Evolutionary conservation across 371 early-diverging fungal species (phyloP), one percentile per base, ranked within the genome.

Genomic region (Scutellospora calospora): DNA sequence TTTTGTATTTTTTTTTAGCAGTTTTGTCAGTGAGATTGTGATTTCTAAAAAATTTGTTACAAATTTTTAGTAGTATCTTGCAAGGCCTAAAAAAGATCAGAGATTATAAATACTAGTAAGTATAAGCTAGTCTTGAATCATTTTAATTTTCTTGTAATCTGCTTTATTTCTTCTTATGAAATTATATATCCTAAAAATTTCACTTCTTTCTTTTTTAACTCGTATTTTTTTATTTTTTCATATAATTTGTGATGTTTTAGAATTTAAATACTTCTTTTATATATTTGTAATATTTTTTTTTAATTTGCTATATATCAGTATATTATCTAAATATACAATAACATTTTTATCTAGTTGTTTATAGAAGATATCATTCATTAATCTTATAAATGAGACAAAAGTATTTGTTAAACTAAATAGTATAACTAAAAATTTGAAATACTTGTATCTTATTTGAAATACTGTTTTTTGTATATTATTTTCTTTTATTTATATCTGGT

Each of bases 291-390:
- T 90, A 89, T 27, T 86, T n/a, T 88, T 83, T 20, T 52, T 20
- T 9, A 82, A 85, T 16, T 85, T 69, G 14, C 87, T 87, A 73
- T 84, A 92, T n/a, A 94, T 89, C 0, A 93, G 73, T 0, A 92
- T 89, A 78, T 92, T 89, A 76, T 94, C 91, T 0, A 93, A 59
- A 52, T 89, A 93, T 3, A 89, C 84, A 0, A 89, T 62, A 0
- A 84, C 83, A 45, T 27, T 38, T 41, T 11, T 79, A 59, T 0
- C 83, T 22, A 0, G 92, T 75, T 0, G 91, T 2, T 85, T 82
- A 0, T 75, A 54, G 0, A 92, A 83, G 0, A 89, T 76, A 0
- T 78, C 14, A 54, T 83, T 78, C 85, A 89, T 90, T 38, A 87
- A n/a, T 1, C 76, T 41, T 49, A 88, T 86, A 59, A 90, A 90